Base-by-base conservation (phyloP, 495 filamentous ascomycete genomes). In the Talaromyces thailandensis region DNA sequence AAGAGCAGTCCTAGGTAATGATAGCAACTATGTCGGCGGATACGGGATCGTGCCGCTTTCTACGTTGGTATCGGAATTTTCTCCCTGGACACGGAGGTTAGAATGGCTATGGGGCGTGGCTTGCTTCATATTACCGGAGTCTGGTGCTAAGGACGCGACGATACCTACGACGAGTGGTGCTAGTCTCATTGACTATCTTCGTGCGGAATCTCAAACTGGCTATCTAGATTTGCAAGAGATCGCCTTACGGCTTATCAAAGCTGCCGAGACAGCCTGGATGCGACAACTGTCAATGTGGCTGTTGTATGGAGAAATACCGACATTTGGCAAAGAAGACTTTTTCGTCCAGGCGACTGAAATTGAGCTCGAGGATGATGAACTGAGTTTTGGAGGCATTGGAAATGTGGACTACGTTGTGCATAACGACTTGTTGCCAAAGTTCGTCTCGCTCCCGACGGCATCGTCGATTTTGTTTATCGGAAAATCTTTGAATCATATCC, bases 1-100 rank as follows among this genome's bases (percentile, higher is more conserved):
- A 73, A 81, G 80, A 58, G 80, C 79, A 7, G 88, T 98, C 45
- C 76, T 97, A 57, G 75, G 80, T 25, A 83, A 84, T 67, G 89
- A 95, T 71, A 79, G 82, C 37, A 81, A 75, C 21, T 82, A 88
- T 65, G 92, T 96, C 3, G 93, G 92, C 45, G 92, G 88, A 3
- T 96, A 96, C 66, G 86, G 92, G 56, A 94, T 96, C 64, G 94
- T 97, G 16, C 93, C 94, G 1, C 74, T 98, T 45, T 93, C 94
- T 11, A 88, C 85, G 5, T 80, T 98, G 8, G 87, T 96, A 6
- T 81, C 80, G 8, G 86, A 93, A 70, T 96, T 98, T 64, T 82
- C 88, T 4, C 88, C 82, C 24, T 97, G 94, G 94, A 88, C 81
- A 40, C 78, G 91, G 62, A 79, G 87, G 37, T 77, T 98, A 78